phyloP scores from a whole-genome alignment of 768 basidiomycete genomes.

The Cystobasidiopsis lactophilus region DNA sequence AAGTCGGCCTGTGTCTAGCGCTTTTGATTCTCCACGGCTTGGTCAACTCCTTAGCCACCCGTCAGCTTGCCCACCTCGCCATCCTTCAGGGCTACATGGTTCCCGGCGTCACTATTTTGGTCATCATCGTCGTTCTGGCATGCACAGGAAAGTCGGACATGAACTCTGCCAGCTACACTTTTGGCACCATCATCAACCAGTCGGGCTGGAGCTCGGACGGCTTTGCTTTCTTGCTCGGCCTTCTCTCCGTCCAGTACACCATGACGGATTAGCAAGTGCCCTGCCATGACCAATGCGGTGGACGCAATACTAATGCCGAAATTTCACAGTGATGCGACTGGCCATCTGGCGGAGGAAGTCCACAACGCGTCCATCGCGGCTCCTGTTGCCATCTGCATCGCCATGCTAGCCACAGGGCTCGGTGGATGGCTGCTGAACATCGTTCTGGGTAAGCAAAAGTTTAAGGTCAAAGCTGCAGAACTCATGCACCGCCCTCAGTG shows the following conservation, averaged over 20 bases:
- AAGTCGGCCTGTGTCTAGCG: slow-evolving; percentile 50
- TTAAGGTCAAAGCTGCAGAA: no score
- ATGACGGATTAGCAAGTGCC: no score
- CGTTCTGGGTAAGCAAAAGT: no score
- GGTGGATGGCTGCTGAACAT: no score
- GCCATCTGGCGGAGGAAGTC: slow-evolving; percentile 28
- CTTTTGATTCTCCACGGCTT: slow-evolving; percentile 57
- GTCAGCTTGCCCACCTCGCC: slow-evolving; percentile 50
- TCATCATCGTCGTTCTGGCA: slow-evolving; percentile 70
- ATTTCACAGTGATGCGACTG: no score
- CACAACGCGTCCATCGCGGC: slow-evolving; percentile 26
- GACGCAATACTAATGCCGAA: no score
- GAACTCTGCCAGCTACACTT: slow-evolving; percentile 52
- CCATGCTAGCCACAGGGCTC: slow-evolving; percentile 27
- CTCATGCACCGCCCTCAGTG: no score
- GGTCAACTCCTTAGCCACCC: slow-evolving; percentile 38
- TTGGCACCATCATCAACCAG: slow-evolving; percentile 51
- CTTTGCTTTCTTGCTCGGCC: slow-evolving; percentile 63
- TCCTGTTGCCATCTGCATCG: slow-evolving; percentile 28
- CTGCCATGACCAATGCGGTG: no score
- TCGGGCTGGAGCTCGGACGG: slow-evolving; percentile 59
- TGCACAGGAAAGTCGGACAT: slow-evolving; percentile 53
- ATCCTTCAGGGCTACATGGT: slow-evolving; percentile 62
- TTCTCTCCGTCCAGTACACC: no score
- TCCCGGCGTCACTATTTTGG: slow-evolving; percentile 50